Conservation (phyloP, 73 alveolate genomes). For the Paramecium octaurelia region DNA sequence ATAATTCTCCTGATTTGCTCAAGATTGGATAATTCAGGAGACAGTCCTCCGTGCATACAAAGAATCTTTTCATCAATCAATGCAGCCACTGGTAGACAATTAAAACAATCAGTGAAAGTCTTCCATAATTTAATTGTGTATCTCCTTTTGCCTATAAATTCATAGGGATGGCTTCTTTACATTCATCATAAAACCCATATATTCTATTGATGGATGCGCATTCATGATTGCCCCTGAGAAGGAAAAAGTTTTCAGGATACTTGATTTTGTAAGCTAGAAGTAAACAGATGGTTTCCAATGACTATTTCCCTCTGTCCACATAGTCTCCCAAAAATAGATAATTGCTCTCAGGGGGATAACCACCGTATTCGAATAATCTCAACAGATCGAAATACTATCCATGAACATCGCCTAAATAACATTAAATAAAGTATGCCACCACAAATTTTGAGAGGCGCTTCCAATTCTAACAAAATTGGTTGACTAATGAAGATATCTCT, state of each 20-base stretch:
- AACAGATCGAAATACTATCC: constrained; percentile 94
- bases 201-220: constrained; percentile 98
- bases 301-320: constrained; percentile 94
- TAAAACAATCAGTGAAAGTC: constrained; percentile 98
- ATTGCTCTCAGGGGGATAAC: constrained; percentile 96
- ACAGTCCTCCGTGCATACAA: constrained; percentile 99
- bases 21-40: constrained; percentile 91
- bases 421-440: constrained; percentile 14
- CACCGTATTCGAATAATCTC: constrained; percentile 94
- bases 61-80: constrained; percentile 96
- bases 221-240: constrained; percentile 99
- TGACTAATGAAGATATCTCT: constrained; percentile 83
- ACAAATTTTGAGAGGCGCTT: constrained; percentile 77
- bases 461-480: constrained; percentile 85
- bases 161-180: constrained; percentile 65
- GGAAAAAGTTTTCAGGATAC: constrained; percentile 98
- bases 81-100: constrained; percentile 98
- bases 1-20: constrained; percentile 93
- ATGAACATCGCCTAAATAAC: constrained; percentile 84
- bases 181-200: constrained; percentile 99
- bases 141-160: constrained; percentile 68
- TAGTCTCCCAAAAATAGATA: constrained; percentile 96
- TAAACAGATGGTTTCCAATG: constrained; percentile 92
- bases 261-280: constrained; percentile 93
- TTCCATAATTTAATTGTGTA: constrained; percentile 98